Base-by-base conservation (phyloP, 2,329 filamentous ascomycete species). In the Aureobasidium sp. region DNA sequence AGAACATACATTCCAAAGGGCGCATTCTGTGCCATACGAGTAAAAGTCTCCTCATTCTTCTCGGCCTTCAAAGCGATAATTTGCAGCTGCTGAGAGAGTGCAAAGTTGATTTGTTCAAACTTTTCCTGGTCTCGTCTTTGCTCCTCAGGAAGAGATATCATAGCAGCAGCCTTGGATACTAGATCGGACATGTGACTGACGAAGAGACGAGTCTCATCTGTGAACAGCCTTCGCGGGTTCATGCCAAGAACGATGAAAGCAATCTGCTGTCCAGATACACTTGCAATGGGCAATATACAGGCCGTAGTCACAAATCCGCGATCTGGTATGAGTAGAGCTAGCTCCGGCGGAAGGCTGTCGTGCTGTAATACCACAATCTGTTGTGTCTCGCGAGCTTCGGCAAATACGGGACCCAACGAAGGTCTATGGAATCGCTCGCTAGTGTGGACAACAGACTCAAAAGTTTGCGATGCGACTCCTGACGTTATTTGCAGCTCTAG, bases 1-100 rank as follows among this genome's bases (percentile, higher is more conserved):
- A 76, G 12, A 27, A 45, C 41, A n/a, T 72, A 77, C 63, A 79
- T 78, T 5, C 72, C 76, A 6, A 76, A 70, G 5, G 75, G 74
- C 5, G 73, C 68, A 11, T 72, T 67, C 44, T 73, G 71, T 5
- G 76, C 75, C 66, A 78, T 74, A 5, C 74, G 68, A n/a, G 72
- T 70, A 47, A 78, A 77, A 17, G 72, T 70, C 5, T 73, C 70
- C 48, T 77, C 75, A 9, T 70, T 73, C 17, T 71, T 65, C 62
- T 73, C 71, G 0, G 69, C 69, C 49, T 75, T 68, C n/a, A 72
- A 56, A 4, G 69, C 70, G 5, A 67, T 69, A 17, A 71, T 57
- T 7, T 68, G 68, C 9, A 75, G 64, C 61, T 74, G 69, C 63
- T 73, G 74, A 37, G 74, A 68, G 1, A 72, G 68, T n/a, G 74